Evolutionary conservation across 169 alveolate species (phyloP).

Genomic region (Plasmodium gonderi): DNA sequence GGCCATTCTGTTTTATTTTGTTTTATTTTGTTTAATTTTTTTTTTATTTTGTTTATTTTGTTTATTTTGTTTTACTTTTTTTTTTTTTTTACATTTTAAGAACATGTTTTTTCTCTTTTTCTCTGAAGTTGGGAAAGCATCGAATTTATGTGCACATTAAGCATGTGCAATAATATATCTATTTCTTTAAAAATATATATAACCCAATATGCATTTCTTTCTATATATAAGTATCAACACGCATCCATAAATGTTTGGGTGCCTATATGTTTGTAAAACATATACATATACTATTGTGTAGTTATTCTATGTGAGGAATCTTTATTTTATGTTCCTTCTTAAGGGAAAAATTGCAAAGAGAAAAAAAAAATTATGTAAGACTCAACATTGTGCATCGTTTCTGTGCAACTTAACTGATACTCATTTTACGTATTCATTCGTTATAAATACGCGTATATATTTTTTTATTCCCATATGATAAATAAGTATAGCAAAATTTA

Average conservation of each 20-base stretch:
- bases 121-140: background rate
- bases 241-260: background rate
- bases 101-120: background rate
- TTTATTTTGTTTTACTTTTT: background rate
- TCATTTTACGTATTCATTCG: background rate
- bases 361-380: background rate
- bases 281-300: background rate
- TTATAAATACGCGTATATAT: background rate
- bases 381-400: background rate
- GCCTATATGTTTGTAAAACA: background rate
- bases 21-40: background rate
- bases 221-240: background rate
- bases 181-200: background rate
- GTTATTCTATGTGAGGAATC: background rate
- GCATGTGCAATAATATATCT: too few species aligned
- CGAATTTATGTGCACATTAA: background rate
- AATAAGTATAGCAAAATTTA: background rate
- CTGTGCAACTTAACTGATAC: background rate
- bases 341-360: background rate
- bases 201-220: background rate
- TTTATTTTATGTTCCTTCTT: background rate
- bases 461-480: background rate
- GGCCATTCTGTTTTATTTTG: background rate
- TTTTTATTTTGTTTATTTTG: background rate
- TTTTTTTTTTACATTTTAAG: background rate